Conservation (phyloP, 371 early-diverging fungal genomes). For the Mortierella sp. region DNA sequence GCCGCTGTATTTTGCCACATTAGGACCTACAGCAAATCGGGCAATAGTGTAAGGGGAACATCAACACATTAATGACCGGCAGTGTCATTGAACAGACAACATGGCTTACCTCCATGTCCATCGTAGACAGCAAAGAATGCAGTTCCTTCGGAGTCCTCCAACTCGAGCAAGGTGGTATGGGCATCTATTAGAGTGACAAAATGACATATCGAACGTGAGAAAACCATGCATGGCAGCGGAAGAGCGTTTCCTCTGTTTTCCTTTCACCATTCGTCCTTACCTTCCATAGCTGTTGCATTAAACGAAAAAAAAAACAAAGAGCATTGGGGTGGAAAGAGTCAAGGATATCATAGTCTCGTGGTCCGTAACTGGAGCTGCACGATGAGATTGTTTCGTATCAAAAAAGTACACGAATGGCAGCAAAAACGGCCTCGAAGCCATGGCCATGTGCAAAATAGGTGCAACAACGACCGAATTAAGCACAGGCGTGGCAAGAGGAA, state of each 20-base stretch:
- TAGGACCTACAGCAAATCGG: conserved; percentile 62
- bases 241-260: too few relatives aligned
- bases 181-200: conserved; percentile 68
- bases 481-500: background rate
- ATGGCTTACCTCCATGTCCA: conserved; percentile 94
- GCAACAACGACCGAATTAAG: conserved; percentile 1
- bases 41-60: background rate
- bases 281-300: conserved; percentile 84
- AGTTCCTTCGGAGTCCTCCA: conserved; percentile 59
- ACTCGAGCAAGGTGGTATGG: conserved; percentile 85
- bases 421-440: too few relatives aligned
- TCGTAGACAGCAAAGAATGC: conserved; percentile 97
- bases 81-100: too few relatives aligned
- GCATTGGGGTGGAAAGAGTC: conserved; percentile 12
- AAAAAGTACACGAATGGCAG: too few relatives aligned
- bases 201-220: background rate
- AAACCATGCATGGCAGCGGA: too few relatives aligned
- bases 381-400: background rate
- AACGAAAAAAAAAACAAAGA: background rate
- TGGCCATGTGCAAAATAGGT: too few relatives aligned
- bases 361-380: background rate
- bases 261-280: conserved; percentile 10
- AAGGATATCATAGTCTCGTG: conserved; percentile 26
- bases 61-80: too few relatives aligned
- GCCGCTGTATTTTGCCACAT: conserved; percentile 90